A percentile compares a stretch with the other conserved stretches of the same genome.
phyloP scores from a whole-genome alignment of 768 basidiomycete genomes.

The Leucogyrophana mollusca region DNA sequence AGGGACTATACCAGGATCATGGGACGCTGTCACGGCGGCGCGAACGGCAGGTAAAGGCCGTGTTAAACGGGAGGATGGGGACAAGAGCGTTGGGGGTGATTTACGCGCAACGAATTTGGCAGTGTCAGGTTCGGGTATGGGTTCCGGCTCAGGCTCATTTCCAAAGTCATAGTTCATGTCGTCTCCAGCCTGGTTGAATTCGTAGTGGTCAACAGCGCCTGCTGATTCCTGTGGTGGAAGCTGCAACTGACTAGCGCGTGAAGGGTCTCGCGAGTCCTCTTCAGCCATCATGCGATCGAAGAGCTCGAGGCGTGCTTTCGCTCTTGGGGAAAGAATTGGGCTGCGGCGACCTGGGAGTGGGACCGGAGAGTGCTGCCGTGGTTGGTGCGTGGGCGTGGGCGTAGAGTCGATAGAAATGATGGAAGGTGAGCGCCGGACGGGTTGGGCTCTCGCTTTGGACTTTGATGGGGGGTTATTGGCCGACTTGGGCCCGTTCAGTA shows the following conservation, averaged over 20 bases:
- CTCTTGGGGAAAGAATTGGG: conserved; percentile 24
- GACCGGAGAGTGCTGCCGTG: conserved; percentile 3
- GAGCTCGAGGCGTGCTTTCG: conserved; percentile 24
- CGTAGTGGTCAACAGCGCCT: no score
- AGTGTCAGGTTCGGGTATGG: no score
- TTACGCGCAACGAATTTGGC: no score
- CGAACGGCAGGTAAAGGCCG: not conserved
- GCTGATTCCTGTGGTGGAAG: no score
- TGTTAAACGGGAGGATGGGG: conserved; percentile 1
- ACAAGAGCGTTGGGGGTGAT: conserved; percentile 1
- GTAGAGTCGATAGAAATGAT: not conserved
- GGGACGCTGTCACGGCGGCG: not conserved
- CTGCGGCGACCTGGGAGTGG: not conserved
- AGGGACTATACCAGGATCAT: conserved; percentile 21
- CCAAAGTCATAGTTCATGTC: conserved; percentile 3
- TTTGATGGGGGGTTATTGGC: no score
- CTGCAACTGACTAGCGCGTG: no score
- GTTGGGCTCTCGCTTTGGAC: not conserved
- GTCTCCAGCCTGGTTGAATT: not conserved
- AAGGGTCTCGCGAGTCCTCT: conserved; percentile 1
- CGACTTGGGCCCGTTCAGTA: no score
- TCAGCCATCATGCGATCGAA: conserved; percentile 26
- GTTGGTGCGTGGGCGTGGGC: not conserved
- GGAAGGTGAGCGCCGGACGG: not conserved
- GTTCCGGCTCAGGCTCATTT: not conserved